Conservation (phyloP, 2,329 filamentous ascomycete genomes). For the Trichoderma cornu-damae region DNA sequence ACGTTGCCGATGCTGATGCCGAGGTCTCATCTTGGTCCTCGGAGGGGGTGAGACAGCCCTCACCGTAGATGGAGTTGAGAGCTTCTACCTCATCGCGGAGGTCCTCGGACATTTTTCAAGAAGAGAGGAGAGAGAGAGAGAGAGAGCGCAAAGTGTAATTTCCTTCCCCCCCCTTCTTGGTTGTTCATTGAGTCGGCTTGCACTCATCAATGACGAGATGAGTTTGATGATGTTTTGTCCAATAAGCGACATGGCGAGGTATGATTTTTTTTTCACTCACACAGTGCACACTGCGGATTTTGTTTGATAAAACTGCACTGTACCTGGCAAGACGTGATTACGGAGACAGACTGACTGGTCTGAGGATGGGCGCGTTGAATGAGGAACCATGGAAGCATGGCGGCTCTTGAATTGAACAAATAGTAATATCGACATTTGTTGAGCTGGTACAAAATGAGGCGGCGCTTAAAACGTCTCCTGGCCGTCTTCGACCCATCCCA, state of each 20-base stretch:
- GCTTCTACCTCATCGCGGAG: slow-evolving; percentile 71
- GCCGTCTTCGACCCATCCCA: slow-evolving; percentile 23
- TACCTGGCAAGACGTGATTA: neutral
- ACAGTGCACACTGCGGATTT: slow-evolving; percentile 2
- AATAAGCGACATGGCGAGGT: neutral
- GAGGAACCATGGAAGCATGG: neutral
- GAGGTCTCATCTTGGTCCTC: slow-evolving; percentile 27
- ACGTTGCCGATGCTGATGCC: slow-evolving; percentile 25
- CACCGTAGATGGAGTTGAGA: slow-evolving; percentile 79
- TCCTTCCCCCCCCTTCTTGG: no score
- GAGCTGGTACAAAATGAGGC: slow-evolving; percentile 29
- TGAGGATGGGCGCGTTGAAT: neutral
- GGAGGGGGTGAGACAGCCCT: slow-evolving; percentile 52
- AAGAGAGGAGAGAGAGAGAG: neutral
- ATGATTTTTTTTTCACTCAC: slow-evolving; percentile 18
- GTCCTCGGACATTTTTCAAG: slow-evolving; percentile 47
- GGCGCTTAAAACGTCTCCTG: slow-evolving; percentile 19
- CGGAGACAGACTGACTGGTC: neutral
- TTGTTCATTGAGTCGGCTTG: neutral
- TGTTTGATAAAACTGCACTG: slow-evolving; percentile 8
- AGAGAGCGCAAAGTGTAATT: no score
- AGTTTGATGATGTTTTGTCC: neutral
- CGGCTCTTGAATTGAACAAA: neutral
- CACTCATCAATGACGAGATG: neutral
- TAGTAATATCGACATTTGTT: slow-evolving; percentile 21